Base-by-base conservation (phyloP, 192 early-diverging fungal species). In the Coemansia sp. region DNA sequence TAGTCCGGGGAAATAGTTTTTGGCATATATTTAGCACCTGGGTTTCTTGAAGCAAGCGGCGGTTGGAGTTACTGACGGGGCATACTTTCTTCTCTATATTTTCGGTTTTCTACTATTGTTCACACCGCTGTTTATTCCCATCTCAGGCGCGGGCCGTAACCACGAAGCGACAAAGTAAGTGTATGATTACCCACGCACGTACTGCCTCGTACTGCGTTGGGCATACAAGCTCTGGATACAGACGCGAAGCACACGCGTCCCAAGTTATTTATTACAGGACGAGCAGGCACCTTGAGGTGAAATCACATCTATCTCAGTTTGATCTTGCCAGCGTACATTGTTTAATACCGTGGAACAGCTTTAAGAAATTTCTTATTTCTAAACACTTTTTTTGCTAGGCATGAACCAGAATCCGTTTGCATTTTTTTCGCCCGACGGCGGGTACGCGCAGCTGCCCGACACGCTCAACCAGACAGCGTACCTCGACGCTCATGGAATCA, bases 401-500 rank as follows among this genome's bases (percentile, higher is more conserved):
- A 79, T 79, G 76, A 79, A 79, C 62, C 71, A 70, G 61, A 79
- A 79, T 47, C 72, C 76, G 45, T 79, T 79, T 67, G 76, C 76
- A 27, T 79, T 79, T 41, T 79, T 79, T 19, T 53, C 76, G 22
- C 12, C 76, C 8, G 76, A 79, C 23, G 50, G 50, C 22, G 76
- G 66, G 1, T 79, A 74, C 29, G 57, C 76, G 10, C 76, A 73
- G 57, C 62, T 79, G 8, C 72, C 67, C 2, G 76, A 79, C 29
- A 60, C 76, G 21, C 53, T 79, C 2, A 59, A 52, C 2, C 64
- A 65, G 6, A 37, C 65, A 14, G 38, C 64, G 45, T 79, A 79
- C 35, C 58, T 79, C n/a, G 76, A 79, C 15, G 56, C 72, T 0
- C 76, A 67, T 32, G 41, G 27, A 6, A 27, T 79, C n/a, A 66